Percentiles rank a stretch among this genome's conserved stretches.
phyloP scores from a whole-genome alignment of 148 eudicot species.

The Fagopyrum tataricum region DNA sequence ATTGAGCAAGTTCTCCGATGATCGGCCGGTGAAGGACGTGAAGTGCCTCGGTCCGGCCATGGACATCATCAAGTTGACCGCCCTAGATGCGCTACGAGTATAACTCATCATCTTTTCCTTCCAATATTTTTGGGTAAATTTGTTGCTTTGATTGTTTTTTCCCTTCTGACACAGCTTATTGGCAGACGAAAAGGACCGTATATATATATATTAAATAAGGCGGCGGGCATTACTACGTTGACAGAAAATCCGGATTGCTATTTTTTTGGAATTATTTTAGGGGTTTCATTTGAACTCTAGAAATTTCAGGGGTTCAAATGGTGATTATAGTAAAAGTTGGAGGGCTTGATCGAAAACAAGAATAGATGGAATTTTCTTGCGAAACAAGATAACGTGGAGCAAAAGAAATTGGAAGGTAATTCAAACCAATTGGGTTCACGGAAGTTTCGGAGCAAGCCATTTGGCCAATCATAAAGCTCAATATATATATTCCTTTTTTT shows the following conservation, averaged over 20 bases:
- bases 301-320: not conserved
- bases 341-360: not conserved
- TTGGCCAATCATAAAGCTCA: too few species aligned
- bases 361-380: not conserved
- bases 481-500: too few species aligned
- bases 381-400: not conserved
- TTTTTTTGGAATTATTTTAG: not conserved
- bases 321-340: not conserved
- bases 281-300: not conserved
- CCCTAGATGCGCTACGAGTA: not conserved
- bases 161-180: not conserved
- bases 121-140: not conserved
- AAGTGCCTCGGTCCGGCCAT: conserved; percentile 8
- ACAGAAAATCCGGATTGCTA: not conserved
- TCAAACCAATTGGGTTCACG: too few species aligned
- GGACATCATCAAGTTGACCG: conserved; percentile 7
- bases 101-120: conserved; percentile 14
- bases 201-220: not conserved
- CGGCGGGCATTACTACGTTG: not conserved
- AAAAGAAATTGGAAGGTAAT: not conserved
- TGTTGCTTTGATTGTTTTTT: not conserved
- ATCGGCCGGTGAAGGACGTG: conserved; percentile 2
- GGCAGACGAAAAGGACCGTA: not conserved
- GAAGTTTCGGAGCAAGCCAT: too few species aligned
- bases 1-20: not conserved